A percentile compares a stretch with the other conserved stretches of the same genome.
These are phyloP conservation scores for Colletotrichum godetiae DNA, from an alignment of 2,329 filamentous ascomycete genomes.

Conservation along the genomic window DNA sequence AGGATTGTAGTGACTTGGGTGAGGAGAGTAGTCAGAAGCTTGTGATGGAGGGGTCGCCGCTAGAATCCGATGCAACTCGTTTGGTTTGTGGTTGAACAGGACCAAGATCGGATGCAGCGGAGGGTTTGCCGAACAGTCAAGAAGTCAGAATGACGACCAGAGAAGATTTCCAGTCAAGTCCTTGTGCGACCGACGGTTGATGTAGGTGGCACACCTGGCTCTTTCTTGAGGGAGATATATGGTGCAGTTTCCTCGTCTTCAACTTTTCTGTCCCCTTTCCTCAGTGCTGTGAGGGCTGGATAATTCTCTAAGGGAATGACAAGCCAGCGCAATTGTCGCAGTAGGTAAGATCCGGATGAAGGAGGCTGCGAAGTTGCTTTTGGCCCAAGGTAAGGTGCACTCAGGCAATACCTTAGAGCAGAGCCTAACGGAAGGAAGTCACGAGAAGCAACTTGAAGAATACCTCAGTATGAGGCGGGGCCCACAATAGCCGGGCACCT, in stretches of 20 bases:
- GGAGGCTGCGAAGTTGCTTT: neutral
- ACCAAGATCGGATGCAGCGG: neutral
- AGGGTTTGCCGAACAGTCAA: slow-evolving; percentile 1
- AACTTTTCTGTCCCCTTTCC: neutral
- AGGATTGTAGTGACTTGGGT: neutral
- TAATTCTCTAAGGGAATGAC: neutral
- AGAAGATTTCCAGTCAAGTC: neutral
- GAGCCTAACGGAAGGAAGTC: neutral
- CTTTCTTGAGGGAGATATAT: slow-evolving; percentile 4
- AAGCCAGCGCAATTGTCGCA: neutral
- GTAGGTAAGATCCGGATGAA: neutral
- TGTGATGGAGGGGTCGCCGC: neutral
- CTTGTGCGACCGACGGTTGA: neutral
- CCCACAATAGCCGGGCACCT: neutral
- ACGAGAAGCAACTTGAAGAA: slow-evolving; percentile 4
- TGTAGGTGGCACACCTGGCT: neutral
- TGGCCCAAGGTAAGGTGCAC: neutral
- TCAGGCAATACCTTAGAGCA: neutral
- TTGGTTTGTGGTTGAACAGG: neutral
- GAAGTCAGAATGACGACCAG: neutral
- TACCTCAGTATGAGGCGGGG: neutral
- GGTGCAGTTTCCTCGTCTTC: neutral
- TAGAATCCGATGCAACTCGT: neutral
- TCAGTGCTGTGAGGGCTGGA: neutral
- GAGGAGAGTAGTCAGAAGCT: neutral